Percentiles rank a stretch among this genome's conserved stretches.
These are phyloP conservation scores for Fragaria ananassa DNA, from an alignment of 306 rosid species.

Conservation along the genomic window DNA sequence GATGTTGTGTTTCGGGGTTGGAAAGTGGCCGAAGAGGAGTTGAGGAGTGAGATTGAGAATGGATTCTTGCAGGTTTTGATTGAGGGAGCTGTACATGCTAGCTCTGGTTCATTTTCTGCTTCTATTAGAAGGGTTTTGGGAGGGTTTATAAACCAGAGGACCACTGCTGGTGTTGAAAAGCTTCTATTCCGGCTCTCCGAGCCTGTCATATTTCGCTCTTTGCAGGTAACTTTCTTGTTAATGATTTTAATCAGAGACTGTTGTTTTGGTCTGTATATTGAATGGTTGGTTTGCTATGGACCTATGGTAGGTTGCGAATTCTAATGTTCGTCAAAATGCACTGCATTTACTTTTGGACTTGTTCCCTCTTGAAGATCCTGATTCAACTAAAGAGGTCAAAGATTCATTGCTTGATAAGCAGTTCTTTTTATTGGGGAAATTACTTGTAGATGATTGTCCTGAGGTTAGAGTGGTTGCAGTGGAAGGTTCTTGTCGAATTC, in stretches of 20 bases:
- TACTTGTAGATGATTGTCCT: slow-evolving; percentile 69
- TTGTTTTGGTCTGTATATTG: neutral
- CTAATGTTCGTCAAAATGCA: slow-evolving; percentile 88
- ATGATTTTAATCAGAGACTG: neutral
- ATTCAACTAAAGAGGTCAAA: slow-evolving; percentile 80
- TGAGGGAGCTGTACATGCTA: slow-evolving; percentile 64
- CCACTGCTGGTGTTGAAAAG: slow-evolving; percentile 75
- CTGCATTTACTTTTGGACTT: slow-evolving; percentile 76
- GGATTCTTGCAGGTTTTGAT: slow-evolving; percentile 74
- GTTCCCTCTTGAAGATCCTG: slow-evolving; percentile 94
- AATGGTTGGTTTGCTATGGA: neutral
- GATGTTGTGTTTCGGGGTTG: slow-evolving; percentile 84
- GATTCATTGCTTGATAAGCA: slow-evolving; percentile 76
- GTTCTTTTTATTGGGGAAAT: slow-evolving; percentile 70
- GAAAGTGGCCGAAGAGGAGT: slow-evolving; percentile 51
- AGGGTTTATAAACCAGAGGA: slow-evolving; percentile 78
- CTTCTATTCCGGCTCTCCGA: slow-evolving; percentile 70
- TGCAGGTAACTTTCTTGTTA: slow-evolving; percentile 57
- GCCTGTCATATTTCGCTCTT: slow-evolving; percentile 84
- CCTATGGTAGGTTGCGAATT: slow-evolving; percentile 67
- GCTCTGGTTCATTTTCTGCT: slow-evolving; percentile 53
- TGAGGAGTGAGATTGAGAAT: slow-evolving; percentile 52
- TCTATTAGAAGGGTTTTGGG: slow-evolving; percentile 75
- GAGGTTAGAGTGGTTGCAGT: slow-evolving; percentile 82
- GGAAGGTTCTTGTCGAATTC: slow-evolving; percentile 86